Evolutionary conservation across 2,329 filamentous ascomycete genomes (phyloP).

Genomic region (Malbranchea zuffiana): DNA sequence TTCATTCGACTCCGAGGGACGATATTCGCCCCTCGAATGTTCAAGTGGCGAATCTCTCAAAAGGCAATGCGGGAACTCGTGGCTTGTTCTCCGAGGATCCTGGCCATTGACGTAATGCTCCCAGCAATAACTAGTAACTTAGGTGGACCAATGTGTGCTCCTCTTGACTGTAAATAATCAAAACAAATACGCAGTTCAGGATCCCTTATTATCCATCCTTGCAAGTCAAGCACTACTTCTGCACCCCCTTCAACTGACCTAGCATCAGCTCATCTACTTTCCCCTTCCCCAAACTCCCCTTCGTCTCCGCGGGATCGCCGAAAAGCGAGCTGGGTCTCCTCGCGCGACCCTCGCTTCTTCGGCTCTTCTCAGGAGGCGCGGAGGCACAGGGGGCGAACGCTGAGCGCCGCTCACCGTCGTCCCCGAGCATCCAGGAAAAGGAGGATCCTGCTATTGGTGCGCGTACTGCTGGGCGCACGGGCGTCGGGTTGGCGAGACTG

Average conservation of each 20-base stretch:
- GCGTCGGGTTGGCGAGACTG: constrained; percentile 16
- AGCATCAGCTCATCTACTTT: constrained; percentile 30
- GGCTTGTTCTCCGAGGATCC: no score
- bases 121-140: no score
- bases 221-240: constrained; percentile 6
- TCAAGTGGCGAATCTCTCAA: constrained; percentile 11
- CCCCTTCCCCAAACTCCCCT: constrained; percentile 25
- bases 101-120: no score
- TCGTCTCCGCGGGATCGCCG: constrained; percentile 19
- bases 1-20: no score
- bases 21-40: no score
- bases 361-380: constrained; percentile 32
- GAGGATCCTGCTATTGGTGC: constrained; percentile 37
- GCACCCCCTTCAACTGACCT: constrained; percentile 18
- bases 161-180: no score
- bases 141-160: no score
- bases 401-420: constrained; percentile 33
- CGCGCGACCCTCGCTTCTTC: constrained; percentile 1
- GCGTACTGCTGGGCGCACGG: constrained; percentile 22
- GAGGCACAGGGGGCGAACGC: constrained; percentile 38
- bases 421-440: constrained; percentile 43
- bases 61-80: constrained; percentile 22
- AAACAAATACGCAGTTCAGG: no score
- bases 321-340: constrained; percentile 18
- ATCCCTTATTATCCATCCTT: no score